phyloP scores from a whole-genome alignment of 768 basidiomycete genomes.

The Termitomyces eurrhizus region DNA sequence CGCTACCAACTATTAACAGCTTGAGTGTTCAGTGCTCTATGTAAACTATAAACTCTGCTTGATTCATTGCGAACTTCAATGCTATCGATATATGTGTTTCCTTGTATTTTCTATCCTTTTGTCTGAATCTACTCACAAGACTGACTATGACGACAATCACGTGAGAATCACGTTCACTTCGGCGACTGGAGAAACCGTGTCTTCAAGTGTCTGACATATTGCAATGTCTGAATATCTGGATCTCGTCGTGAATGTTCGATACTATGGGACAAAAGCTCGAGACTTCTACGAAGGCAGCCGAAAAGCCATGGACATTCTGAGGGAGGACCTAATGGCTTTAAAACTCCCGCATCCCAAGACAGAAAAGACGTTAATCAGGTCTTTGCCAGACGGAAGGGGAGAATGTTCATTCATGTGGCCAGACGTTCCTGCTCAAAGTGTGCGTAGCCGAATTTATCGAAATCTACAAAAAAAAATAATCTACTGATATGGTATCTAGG shows the following conservation, averaged over 20 bases:
- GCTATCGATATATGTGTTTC: slow-evolving; percentile 1
- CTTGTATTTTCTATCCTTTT: not conserved
- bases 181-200: not conserved
- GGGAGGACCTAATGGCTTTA: slow-evolving; percentile 30
- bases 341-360: slow-evolving; percentile 37
- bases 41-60: slow-evolving; percentile 14
- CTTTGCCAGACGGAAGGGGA: slow-evolving; percentile 19
- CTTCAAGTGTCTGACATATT: not conserved
- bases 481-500: slow-evolving; percentile 2
- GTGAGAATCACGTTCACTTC: not conserved
- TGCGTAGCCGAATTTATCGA: slow-evolving; percentile 3
- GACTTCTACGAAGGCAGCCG: slow-evolving; percentile 27
- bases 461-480: not conserved
- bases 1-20: slow-evolving; percentile 1
- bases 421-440: not conserved
- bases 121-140: too few relatives aligned
- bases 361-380: slow-evolving; percentile 28
- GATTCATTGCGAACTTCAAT: not conserved
- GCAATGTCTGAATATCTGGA: slow-evolving; percentile 12
- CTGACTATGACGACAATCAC: slow-evolving; percentile 9
- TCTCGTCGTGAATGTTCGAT: slow-evolving; percentile 29
- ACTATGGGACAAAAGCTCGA: slow-evolving; percentile 32
- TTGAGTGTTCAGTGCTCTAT: slow-evolving; percentile 11
- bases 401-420: slow-evolving; percentile 22
- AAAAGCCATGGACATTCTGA: slow-evolving; percentile 24